These are phyloP conservation scores for Asparagopsis taxiformis DNA, from an alignment of 31 red algal species.

Conservation along the genomic window DNA sequence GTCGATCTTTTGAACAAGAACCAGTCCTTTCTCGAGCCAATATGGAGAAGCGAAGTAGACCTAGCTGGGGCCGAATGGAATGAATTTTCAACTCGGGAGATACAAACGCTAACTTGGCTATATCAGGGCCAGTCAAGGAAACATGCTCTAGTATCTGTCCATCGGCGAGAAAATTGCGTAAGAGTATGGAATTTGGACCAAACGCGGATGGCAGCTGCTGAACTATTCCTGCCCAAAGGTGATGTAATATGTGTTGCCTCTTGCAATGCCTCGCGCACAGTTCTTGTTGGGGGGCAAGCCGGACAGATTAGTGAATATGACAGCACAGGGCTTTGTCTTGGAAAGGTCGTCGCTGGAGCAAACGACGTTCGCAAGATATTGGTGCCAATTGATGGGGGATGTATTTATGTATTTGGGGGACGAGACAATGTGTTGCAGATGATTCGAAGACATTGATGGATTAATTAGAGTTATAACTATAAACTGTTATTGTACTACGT, in stretches of 20 bases:
- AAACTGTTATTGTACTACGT: too few relatives aligned
- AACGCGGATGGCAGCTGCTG: conserved; percentile 43
- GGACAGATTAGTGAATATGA: conserved; percentile 62
- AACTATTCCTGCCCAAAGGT: conserved; percentile 30
- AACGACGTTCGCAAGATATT: conserved; percentile 27
- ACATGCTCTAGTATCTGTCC: conserved; percentile 37
- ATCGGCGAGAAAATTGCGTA: conserved; percentile 25
- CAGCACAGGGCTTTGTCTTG: conserved; percentile 53
- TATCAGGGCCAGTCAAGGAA: conserved; percentile 21
- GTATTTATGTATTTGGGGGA: conserved; percentile 29
- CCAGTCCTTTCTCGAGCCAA: conserved; percentile 37
- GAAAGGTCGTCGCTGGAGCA: conserved; percentile 5
- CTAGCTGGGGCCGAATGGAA: neutral
- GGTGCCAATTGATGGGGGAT: neutral
- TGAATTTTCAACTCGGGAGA: neutral
- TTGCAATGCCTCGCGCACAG: conserved; percentile 8
- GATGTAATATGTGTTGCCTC: conserved; percentile 17
- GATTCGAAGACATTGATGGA: conserved; percentile 24
- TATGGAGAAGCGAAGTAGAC: conserved; percentile 28
- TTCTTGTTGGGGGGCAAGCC: conserved; percentile 34
- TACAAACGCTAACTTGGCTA: conserved; percentile 41
- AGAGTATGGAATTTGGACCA: conserved; percentile 53
- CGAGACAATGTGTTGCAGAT: conserved; percentile 23
- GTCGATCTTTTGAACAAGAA: conserved; percentile 15
- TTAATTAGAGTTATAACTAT: too few relatives aligned